Evolutionary conservation across 192 early-diverging fungal species (phyloP), one percentile per base, ranked within the genome.

Genomic region (Coemansia sp.): DNA sequence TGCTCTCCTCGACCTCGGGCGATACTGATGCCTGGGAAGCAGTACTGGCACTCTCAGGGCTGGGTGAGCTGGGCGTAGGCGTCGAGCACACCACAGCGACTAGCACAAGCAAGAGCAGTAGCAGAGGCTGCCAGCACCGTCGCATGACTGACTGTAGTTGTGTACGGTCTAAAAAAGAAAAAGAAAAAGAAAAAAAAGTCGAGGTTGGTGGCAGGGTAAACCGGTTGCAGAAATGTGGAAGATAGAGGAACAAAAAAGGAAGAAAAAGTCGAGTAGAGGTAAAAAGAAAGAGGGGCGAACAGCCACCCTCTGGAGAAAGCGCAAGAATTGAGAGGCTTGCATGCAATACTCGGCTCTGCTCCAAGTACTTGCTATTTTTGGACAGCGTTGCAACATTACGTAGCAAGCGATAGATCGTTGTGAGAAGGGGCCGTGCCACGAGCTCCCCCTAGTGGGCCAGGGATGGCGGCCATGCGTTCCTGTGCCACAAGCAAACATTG

Each of bases 101-200:
- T 3, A 66, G 42, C 31, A 37, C 56, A 28, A 66, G 57, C 28
- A 66, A 31, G 53, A 36, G 31, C 40, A 66, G 65, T 21, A 59
- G 23, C 24, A 59, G 18, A 21, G 24, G 42, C 16, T 59, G 26
- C 57, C 56, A 35, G 36, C 7, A 35, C 39, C 11, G 42, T 31
- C 36, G 24, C 65, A 66, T 62, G 24, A 46, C 31, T 24, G 23
- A 34, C 31, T 24, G 31, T 5, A 34, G 5, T 9, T 28, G 42
- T 59, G 35, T 59, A 39, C 20, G 11, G 23, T 9, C 11, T 24
- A 11, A 5, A 26, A 46, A 20, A 26, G 48, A 51, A 8, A 51
- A 3, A 51, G 24, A 8, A 26, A 51, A 51, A 51, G 24, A 48
- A 33, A 55, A n/a, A 55, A 55, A 31, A 4, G n/a, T n/a, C n/a